Base-by-base conservation (phyloP, 164 flowering plant species). In the Vitis cinerea region DNA sequence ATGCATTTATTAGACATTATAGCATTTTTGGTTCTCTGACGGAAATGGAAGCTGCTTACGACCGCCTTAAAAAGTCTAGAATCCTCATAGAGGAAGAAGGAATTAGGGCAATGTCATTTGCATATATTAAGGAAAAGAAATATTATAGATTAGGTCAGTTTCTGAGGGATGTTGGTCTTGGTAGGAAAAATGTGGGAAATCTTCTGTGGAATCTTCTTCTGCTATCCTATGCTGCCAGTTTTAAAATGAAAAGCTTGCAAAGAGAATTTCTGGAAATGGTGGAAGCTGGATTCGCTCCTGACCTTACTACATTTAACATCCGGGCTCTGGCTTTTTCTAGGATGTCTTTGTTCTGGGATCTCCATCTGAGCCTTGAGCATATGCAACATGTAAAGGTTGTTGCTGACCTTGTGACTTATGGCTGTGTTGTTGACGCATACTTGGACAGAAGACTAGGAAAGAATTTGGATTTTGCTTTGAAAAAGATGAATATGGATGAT, bases 331-430 rank as follows among this genome's bases (percentile, higher is more conserved):
- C 98, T 8, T 95, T 90, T 75, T 90, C 97, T 10, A 88, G 79
- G 70, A 95, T 95, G 97, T 75, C 82, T 55, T 72, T 95, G 80
- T 82, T 92, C 17, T 92, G 96, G 94, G 99, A 95, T 82, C 92
- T 95, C 57, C 98, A 92, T 80, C 74, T 95, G 61, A 90, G 86
- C 72, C 83, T 95, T 15, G 87, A 91, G 57, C 99, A 95, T 75
- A 91, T 95, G 99, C 86, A 72, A 54, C 91, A 85, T 74, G 83
- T 77, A 52, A 80, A 62, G 0, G 81, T 92, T 29, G 76, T 61
- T 64, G 94, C 96, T 67, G 98, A 95, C 82, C 84, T 95, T 72
- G 97, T 94, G 61, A 94, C 97, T n/a, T 91, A 83, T 79, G 97
- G 99, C 52, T 87, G 94, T 77, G 82, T 94, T 55, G 83, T 92